phyloP scores from a whole-genome alignment of 257 asterid species.

The Orobanche coerulescens region DNA sequence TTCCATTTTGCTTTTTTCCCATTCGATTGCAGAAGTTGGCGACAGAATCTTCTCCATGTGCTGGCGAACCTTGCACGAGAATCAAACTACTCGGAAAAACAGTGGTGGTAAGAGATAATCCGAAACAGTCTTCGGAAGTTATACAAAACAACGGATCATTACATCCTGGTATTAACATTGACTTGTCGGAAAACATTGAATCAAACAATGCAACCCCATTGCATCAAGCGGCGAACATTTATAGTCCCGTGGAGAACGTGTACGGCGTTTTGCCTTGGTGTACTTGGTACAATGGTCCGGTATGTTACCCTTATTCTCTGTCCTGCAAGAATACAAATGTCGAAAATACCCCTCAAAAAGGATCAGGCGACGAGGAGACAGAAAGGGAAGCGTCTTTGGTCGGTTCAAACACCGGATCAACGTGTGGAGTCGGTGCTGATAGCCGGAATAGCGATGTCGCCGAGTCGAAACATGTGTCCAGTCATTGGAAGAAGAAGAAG shows the following conservation, averaged over 20 bases:
- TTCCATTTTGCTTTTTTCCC: slow-evolving; percentile 9
- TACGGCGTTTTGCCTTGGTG: slow-evolving; percentile 39
- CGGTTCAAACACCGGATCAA: slow-evolving; percentile 19
- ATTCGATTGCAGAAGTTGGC: slow-evolving; percentile 38
- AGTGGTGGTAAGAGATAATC: slow-evolving; percentile 36
- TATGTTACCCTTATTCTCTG: slow-evolving; percentile 30
- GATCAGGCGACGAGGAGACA: slow-evolving; percentile 22
- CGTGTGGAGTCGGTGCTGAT: slow-evolving; percentile 11
- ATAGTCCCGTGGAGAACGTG: slow-evolving; percentile 23
- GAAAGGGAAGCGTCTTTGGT: slow-evolving; percentile 22
- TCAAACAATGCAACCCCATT: slow-evolving; percentile 24
- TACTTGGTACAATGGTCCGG: slow-evolving; percentile 35
- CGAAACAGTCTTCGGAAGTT: slow-evolving; percentile 24
- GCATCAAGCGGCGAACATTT: too few species aligned
- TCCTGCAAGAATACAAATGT: slow-evolving; percentile 19
- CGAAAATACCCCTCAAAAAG: slow-evolving; percentile 6
- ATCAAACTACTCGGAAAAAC: slow-evolving; percentile 75
- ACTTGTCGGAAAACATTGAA: slow-evolving; percentile 16
- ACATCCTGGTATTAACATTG: slow-evolving; percentile 15
- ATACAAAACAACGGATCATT: slow-evolving; percentile 18
- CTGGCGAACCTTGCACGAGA: slow-evolving; percentile 28
- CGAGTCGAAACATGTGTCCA: slow-evolving; percentile 22
- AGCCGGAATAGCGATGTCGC: slow-evolving; percentile 18
- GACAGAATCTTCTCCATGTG: slow-evolving; percentile 30
- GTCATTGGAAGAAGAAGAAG: slow-evolving; percentile 1